Evolutionary conservation across 306 rosid species (phyloP).

Genomic region (Lathyrus aphaca): DNA sequence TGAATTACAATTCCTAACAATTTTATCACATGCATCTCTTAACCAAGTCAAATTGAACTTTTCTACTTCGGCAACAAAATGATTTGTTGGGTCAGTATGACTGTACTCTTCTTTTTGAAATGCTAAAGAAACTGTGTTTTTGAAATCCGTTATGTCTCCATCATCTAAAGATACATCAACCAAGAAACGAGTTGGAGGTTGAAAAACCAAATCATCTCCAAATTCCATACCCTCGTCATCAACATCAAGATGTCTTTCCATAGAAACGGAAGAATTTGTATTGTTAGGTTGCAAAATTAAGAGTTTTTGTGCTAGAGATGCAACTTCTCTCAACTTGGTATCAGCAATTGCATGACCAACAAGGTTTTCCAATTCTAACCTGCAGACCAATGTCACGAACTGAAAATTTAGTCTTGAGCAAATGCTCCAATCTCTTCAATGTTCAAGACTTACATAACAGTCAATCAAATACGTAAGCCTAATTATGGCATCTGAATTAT

Average conservation of each 20-base stretch:
- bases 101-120: slow-evolving; percentile 49
- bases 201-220: slow-evolving; percentile 82
- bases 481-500: slow-evolving; percentile 23
- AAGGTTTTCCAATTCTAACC: slow-evolving; percentile 73
- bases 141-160: slow-evolving; percentile 62
- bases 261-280: slow-evolving; percentile 36
- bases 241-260: slow-evolving; percentile 45
- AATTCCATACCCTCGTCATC: slow-evolving; percentile 57
- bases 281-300: slow-evolving; percentile 62
- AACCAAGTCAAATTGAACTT: slow-evolving; percentile 79
- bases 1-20: slow-evolving; percentile 51
- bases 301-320: slow-evolving; percentile 63
- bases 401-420: slow-evolving; percentile 31
- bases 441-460: slow-evolving; percentile 29
- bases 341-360: slow-evolving; percentile 68
- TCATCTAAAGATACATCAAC: slow-evolving; percentile 74
- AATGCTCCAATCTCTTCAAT: slow-evolving; percentile 16
- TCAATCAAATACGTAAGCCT: slow-evolving; percentile 24
- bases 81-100: slow-evolving; percentile 31
- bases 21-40: slow-evolving; percentile 76
- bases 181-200: slow-evolving; percentile 79
- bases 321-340: slow-evolving; percentile 66
- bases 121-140: slow-evolving; percentile 49
- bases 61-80: slow-evolving; percentile 47
- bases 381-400: slow-evolving; percentile 46